These are phyloP conservation scores for Phaffia rhodozyma DNA, from an alignment of 1,284 basidiomycete genomes.

Conservation along the genomic window DNA sequence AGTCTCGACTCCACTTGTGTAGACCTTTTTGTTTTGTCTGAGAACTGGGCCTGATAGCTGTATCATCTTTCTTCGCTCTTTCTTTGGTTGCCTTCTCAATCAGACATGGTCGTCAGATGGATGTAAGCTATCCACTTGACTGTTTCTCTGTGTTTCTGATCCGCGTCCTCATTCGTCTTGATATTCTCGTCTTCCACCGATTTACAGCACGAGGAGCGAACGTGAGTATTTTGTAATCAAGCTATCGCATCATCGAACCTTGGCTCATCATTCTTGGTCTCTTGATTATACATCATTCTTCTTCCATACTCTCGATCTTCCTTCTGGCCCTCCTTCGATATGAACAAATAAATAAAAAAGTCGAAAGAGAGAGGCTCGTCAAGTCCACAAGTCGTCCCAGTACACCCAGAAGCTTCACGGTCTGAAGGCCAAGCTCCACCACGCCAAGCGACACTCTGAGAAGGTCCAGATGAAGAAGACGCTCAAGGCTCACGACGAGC, in stretches of 20 bases:
- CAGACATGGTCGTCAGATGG: conserved; percentile 63
- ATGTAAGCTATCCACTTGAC: conserved; percentile 27
- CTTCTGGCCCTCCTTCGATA: not conserved
- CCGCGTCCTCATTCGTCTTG: not conserved
- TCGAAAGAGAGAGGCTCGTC: conserved; percentile 86
- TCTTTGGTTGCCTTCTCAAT: too few relatives aligned
- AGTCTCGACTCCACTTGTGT: not conserved
- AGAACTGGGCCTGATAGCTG: not conserved
- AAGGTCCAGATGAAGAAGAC: conserved; percentile 99
- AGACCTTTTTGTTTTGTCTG: not conserved
- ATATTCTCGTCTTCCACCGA: not conserved
- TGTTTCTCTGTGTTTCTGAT: not conserved
- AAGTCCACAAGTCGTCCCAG: conserved; percentile 75
- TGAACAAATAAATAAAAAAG: conserved; percentile 41
- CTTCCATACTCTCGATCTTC: not conserved
- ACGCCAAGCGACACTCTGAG: conserved; percentile 89
- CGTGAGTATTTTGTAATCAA: conserved; percentile 41
- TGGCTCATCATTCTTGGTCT: not conserved
- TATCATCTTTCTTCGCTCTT: not conserved
- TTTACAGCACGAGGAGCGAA: conserved; percentile 55
- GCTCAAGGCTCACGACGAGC: conserved; percentile 96
- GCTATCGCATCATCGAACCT: conserved; percentile 3
- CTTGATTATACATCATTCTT: not conserved
- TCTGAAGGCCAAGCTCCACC: conserved; percentile 93
- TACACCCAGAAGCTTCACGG: conserved; percentile 89